phyloP scores from a whole-genome alignment of 495 filamentous ascomycete species.

The Corynascus novoguineensis region DNA sequence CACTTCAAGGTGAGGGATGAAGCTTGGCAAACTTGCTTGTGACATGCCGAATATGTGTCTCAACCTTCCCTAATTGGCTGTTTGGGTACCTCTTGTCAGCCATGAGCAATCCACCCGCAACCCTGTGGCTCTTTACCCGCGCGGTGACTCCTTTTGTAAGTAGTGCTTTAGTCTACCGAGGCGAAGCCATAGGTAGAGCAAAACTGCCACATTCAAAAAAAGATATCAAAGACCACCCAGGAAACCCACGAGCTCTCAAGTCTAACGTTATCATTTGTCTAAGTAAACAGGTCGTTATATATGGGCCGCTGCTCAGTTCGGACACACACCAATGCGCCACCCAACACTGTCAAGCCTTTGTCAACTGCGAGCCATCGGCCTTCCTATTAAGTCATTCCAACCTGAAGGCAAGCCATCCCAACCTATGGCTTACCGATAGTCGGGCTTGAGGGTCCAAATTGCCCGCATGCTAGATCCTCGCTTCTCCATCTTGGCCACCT shows the following conservation, averaged over 20 bases:
- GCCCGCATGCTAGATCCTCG: constrained; percentile 36
- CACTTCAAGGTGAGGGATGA: not conserved
- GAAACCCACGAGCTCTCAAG: too few relatives aligned
- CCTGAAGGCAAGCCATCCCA: not conserved
- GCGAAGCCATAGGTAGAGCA: not conserved
- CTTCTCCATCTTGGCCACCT: constrained; percentile 46
- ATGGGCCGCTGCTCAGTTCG: not conserved
- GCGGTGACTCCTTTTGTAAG: not conserved
- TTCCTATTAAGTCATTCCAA: not conserved
- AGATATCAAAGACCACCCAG: not conserved
- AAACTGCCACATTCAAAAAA: not conserved
- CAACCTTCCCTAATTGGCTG: not conserved
- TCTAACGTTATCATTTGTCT: not conserved
- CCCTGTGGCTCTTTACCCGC: not conserved
- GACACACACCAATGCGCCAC: not conserved
- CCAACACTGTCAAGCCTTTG: not conserved
- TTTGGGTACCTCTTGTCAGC: not conserved
- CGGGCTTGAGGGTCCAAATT: constrained; percentile 38
- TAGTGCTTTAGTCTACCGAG: too few relatives aligned
- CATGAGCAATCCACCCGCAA: not conserved
- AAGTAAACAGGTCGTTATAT: not conserved
- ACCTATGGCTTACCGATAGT: constrained; percentile 16
- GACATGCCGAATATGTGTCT: not conserved
- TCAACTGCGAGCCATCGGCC: not conserved
- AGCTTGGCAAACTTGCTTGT: not conserved